Percentiles rank a stretch among this genome's conserved stretches.
Evolutionary conservation across 176 grass and related monocot genomes (phyloP).

Genomic region (Cenchrus fungigraminus): DNA sequence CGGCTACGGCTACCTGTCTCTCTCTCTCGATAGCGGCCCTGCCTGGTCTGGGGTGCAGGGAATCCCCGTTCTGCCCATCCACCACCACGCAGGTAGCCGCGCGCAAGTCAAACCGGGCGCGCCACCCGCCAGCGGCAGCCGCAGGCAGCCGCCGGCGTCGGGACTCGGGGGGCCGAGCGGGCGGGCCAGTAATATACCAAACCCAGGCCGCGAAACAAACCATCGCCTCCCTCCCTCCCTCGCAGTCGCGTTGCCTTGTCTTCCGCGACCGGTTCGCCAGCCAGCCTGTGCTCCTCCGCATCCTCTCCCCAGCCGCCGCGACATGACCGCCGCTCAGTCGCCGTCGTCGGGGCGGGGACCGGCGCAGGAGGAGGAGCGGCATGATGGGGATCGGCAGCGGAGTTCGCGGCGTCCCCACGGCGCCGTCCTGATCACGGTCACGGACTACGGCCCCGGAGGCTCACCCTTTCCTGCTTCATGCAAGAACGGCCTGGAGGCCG

Average conservation of each 20-base stretch:
- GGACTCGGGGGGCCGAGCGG: not conserved
- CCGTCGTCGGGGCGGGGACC: not conserved
- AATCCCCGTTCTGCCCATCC: constrained; percentile 8
- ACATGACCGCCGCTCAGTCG: not conserved
- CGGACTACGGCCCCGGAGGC: not conserved
- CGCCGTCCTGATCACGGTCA: constrained; percentile 55
- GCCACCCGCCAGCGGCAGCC: not conserved
- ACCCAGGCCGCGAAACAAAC: constrained; percentile 12
- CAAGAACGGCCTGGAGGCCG: not conserved
- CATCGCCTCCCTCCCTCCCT: not conserved
- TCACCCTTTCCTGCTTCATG: constrained; percentile 32
- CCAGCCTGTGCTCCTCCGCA: not conserved
- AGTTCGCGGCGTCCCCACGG: not conserved
- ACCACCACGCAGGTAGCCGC: not conserved
- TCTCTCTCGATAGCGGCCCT: too few relatives aligned
- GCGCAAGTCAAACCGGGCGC: constrained; percentile 31
- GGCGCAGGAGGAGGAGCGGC: not conserved
- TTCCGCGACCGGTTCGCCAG: not conserved
- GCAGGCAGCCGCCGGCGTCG: not conserved
- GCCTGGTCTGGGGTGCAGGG: too few relatives aligned
- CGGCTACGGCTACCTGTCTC: not conserved
- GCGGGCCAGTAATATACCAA: constrained; percentile 26
- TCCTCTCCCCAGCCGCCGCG: not conserved
- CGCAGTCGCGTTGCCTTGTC: not conserved
- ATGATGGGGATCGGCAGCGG: not conserved